Conservation (phyloP, 495 filamentous ascomycete species). For the Xylaria scruposa region DNA sequence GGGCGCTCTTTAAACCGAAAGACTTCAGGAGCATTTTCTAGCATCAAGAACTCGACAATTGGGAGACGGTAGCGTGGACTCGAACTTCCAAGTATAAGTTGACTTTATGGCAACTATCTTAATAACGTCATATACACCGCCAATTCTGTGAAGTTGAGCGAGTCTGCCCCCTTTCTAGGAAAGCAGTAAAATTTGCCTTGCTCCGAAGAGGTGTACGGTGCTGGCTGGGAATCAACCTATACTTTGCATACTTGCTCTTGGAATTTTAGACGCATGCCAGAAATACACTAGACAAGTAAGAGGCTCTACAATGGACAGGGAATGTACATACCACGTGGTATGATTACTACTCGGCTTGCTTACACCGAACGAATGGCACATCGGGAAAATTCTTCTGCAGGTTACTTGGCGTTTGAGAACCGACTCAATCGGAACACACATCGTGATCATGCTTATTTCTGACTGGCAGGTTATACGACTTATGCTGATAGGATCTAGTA, state of each 20-base stretch:
- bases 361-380: background rate
- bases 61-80: background rate
- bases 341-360: background rate
- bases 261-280: background rate
- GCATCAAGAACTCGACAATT: background rate
- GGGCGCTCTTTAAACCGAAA: background rate
- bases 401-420: background rate
- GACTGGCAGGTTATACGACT: background rate
- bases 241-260: background rate
- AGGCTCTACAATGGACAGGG: background rate
- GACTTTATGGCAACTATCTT: background rate
- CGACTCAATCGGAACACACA: background rate
- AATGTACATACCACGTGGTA: background rate
- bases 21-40: background rate
- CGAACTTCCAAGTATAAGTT: no score
- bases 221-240: no score
- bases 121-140: background rate
- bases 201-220: background rate
- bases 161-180: background rate
- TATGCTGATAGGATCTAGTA: background rate
- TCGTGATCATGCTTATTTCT: background rate
- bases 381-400: background rate
- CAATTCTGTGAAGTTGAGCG: background rate
- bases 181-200: background rate
- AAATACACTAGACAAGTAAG: background rate